Evolutionary conservation across 495 filamentous ascomycete genomes (phyloP), one percentile per base, ranked within the genome.

Genomic region (Hypoxylon intermedium): DNA sequence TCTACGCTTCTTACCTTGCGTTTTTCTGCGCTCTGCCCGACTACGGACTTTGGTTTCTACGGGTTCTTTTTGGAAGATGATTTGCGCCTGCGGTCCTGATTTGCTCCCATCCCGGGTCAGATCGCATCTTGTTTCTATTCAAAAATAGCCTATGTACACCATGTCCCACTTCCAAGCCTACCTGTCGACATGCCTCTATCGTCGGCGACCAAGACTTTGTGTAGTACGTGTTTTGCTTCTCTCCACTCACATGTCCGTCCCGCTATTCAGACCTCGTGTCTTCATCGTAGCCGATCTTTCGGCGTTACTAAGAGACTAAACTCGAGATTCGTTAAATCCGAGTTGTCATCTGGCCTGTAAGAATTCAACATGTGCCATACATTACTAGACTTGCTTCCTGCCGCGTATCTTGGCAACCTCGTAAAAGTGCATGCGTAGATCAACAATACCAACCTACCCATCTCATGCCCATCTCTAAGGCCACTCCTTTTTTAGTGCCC

Each of bases 401-500:
- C 16, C 23, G 21, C 16, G 43, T 28, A 36, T 21, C 48, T 52
- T 28, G 40, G 36, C 37, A 42, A n/a, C 37, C 21, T 15, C 18
- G 30, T 26, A 28, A 37, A 13, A 37, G 3, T 13, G 6, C 12
- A 15, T n/a, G n/a, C 34, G n/a, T 13, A 12, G 34, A 5, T 15
- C 34, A 37, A 4, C 34, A n/a, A 11, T 12, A 38, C 1, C 33
- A 36, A 2, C 31, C 11, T 13, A 6, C 33, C 5, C 33, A 36
- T 13, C 33, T 36, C 33, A 13, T 36, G 12, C 33, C 9, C 31
- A 15, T 38, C 36, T 38, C 36, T 15, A 38, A n/a, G 4, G 24
- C 7, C 15, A 38, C 15, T 38, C 26, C 9, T 3, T 31, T 31
- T 28, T 58, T 65, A 53, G 51, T 55, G 55, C 44, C 55, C 34